These are phyloP conservation scores for Penicillium samsonianum DNA, from an alignment of 495 filamentous ascomycete species.

Conservation along the genomic window DNA sequence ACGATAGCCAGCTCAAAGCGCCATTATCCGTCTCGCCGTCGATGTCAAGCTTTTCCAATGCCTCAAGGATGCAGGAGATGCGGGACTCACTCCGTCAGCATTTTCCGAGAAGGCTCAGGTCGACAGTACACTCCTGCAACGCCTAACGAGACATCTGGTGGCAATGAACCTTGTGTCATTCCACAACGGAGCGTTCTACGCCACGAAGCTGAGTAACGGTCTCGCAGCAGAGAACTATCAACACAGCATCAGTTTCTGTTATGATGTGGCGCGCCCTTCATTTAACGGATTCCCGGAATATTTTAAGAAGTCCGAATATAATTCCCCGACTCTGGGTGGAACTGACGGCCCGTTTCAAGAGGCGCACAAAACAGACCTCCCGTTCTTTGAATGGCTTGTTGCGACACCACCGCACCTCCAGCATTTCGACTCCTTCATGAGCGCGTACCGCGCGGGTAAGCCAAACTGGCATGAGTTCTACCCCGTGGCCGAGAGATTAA, in stretches of 20 bases:
- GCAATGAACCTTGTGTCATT: slow-evolving; percentile 28
- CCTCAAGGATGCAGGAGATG: slow-evolving; percentile 27
- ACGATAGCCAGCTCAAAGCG: slow-evolving; percentile 38
- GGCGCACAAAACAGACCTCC: slow-evolving; percentile 28
- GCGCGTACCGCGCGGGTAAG: slow-evolving; percentile 44
- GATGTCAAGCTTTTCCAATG: slow-evolving; percentile 39
- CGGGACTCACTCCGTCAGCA: slow-evolving; percentile 24
- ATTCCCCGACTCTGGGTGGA: slow-evolving; percentile 24
- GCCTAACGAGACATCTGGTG: slow-evolving; percentile 29
- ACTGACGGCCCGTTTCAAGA: slow-evolving; percentile 34
- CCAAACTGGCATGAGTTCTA: slow-evolving; percentile 55
- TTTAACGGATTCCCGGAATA: slow-evolving; percentile 34
- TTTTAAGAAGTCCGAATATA: slow-evolving; percentile 31
- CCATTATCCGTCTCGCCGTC: slow-evolving; percentile 37
- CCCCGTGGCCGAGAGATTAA: slow-evolving; percentile 42
- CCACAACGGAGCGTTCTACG: slow-evolving; percentile 22
- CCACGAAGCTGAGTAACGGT: slow-evolving; percentile 24
- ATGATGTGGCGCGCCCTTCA: slow-evolving; percentile 26
- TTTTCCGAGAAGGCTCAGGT: slow-evolving; percentile 32
- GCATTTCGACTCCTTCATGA: slow-evolving; percentile 40
- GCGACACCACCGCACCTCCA: slow-evolving; percentile 20
- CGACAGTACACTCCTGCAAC: slow-evolving; percentile 28
- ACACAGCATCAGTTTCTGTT: slow-evolving; percentile 30
- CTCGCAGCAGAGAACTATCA: slow-evolving; percentile 30
- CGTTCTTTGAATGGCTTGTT: slow-evolving; percentile 33